Evolutionary conservation across 2,329 filamentous ascomycete genomes (phyloP), one percentile per base, ranked within the genome.

Genomic region (Ceratocystis cubensis): DNA sequence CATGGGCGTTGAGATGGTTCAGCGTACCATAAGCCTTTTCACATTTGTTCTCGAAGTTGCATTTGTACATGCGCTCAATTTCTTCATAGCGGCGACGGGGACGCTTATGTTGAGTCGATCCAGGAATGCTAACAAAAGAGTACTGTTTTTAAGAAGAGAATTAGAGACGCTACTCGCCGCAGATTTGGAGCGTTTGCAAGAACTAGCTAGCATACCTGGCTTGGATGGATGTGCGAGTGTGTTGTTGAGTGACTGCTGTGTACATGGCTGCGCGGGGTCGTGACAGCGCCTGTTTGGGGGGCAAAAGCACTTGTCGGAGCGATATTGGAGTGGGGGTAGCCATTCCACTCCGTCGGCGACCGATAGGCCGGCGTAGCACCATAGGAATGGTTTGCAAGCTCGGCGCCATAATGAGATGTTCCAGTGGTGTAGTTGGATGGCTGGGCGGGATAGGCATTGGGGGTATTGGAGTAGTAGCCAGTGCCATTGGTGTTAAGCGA

Each of bases 61-160:
- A 99, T 77, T 97, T 97, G 81, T 99, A 97, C 94, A 99, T 97
- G 74, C 94, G 87, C 79, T 99, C 94, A 72, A 99, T 99, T 75
- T 99, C 94, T 77, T 99, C 94, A 73, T 96, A 99, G 65, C 94
- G 85, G 72, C 94, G 83, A 70, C 94, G 85, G 13, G 94, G 94
- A 67, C 94, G 86, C 80, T 99, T 99, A 76, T 97, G 93, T 75
- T 99, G 94, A 75, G 96, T 92, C 13, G 93, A 91, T 70, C 94
- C 94, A 1, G 94, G 94, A 72, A 97, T 97, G 0, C 94, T 93
- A 41, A 97, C 94, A 73, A 99, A 97, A 0, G 92, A 96, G 75
- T 97, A 97, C 50, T 65, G 25, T 25, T 20, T 10, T n/a, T 5
- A n/a, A 1, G 10, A 17, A 33, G 30, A 15, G 10, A 22, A 33